Evolutionary conservation across 179 eudicot species (phyloP), one percentile per base, ranked within the genome.

Genomic region (Camellia oleifera): DNA sequence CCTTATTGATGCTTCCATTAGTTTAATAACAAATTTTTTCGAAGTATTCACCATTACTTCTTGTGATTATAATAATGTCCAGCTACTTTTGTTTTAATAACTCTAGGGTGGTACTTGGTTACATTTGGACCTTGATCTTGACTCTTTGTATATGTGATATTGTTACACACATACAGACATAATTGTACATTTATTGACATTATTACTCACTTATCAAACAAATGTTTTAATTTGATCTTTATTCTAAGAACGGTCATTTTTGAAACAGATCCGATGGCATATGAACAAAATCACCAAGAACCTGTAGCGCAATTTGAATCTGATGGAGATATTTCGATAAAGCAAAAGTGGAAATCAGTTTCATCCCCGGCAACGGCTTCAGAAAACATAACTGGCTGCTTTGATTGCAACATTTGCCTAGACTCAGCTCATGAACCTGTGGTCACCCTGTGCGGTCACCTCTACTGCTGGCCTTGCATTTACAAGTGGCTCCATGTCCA

Each of bases 391-490:
- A 86, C 71, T 14, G 88, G 85, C 44, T 84, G 86, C 73, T 91
- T 91, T 74, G 91, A 93, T 68, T 94, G 98, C 89, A 91, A 90
- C 78, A 94, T 94, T 68, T 94, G 98, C 82, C 83, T 94, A 63
- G 97, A 93, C 64, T 86, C 95, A 2, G 94, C 89, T 40, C 81
- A 79, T 4, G 97, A 93, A n/a, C 97, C 97, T 0, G 89, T 93
- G 12, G 97, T 92, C 78, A 92, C 97, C 40, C 94, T 90, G 32
- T 93, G 97, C 23, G 97, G 97, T 57, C 97, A 93, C 76, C 89
- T 93, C 0, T 93, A 89, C 69, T 93, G 97, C 77, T 93, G 96
- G 93, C 88, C 92, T n/a, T 93, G 98, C 82, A 91, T 94, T 52
- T 91, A 90, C 82, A 90, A 87, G 80, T 94, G 98, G 98, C 93